Base-by-base conservation (phyloP, 2,329 filamentous ascomycete species). In the Endothia cerciana region DNA sequence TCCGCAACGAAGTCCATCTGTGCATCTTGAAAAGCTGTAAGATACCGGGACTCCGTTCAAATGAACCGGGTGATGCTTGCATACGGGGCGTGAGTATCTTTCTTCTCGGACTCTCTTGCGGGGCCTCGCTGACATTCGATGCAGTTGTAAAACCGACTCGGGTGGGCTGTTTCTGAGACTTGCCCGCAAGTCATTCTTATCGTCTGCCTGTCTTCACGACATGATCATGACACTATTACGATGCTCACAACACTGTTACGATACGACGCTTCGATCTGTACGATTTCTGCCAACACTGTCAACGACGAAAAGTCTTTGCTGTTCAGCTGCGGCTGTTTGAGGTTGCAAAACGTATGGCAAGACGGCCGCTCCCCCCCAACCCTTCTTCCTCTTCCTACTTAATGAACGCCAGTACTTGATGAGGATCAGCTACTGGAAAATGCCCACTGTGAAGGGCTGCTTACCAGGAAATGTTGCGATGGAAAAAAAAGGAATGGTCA, bases 111-210 rank as follows among this genome's bases (percentile, higher is more conserved):
- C 15, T 7, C 30, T 25, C 3, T 22, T 17, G 15, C 15, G 10
- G n/a, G 3, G 17, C 19, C 22, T 36, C 25, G 36, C 62, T 60
- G 7, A 60, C 45, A 7, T 60, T 36, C 2, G n/a, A 8, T n/a
- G 10, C 47, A 65, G 63, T 67, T 67, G 65, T 62, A 62, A n/a
- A 7, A 67, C 60, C 59, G 59, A 60, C 43, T 33, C 17, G 65
- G 65, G 67, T 69, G 69, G 70, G 63, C 67, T 71, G 71, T 75
- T 75, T 70, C 72, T 72, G 67, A 70, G 68, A 68, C 71, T 70
- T 65, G 67, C 70, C 62, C 71, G 68, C 41, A 43, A 47, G 57
- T 65, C 45, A 53, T 53, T 60, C 70, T 73, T 73, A 70, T 65
- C 65, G 69, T 65, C 65, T 71, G 71, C 68, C 68, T 70, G 63